Evolutionary conservation across 2,329 filamentous ascomycete species (phyloP).

Genomic region (Periglandula ipomoeae): DNA sequence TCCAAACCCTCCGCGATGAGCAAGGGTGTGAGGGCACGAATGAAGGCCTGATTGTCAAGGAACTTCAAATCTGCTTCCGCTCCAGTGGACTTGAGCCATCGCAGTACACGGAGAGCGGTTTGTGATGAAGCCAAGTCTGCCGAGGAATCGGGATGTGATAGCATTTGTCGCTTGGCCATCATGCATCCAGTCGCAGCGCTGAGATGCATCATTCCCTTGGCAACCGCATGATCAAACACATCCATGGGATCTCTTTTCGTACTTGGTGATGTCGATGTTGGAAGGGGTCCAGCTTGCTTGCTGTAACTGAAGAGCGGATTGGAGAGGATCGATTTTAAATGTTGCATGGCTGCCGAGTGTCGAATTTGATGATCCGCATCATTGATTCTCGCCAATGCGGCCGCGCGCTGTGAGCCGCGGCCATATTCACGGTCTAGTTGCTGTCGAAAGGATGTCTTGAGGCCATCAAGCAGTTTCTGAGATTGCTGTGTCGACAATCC

Average conservation of each 20-base stretch:
- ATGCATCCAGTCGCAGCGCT: constrained; percentile 46
- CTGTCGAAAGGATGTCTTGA: constrained; percentile 48
- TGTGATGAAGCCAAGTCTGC: constrained; percentile 30
- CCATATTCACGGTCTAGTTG: constrained; percentile 51
- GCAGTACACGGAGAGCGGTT: constrained; percentile 38
- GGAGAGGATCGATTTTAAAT: constrained; percentile 46
- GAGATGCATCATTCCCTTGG: constrained; percentile 46
- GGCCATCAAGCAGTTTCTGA: constrained; percentile 43
- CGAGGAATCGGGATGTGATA: constrained; percentile 17
- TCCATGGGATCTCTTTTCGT: constrained; percentile 38
- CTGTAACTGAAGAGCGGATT: constrained; percentile 44
- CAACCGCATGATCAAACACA: constrained; percentile 47
- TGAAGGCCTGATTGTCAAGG: constrained; percentile 27
- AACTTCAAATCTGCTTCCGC: constrained; percentile 37
- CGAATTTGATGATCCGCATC: constrained; percentile 19
- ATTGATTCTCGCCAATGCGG: constrained; percentile 11
- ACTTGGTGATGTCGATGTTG: constrained; percentile 3
- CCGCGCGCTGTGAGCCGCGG: constrained; percentile 22
- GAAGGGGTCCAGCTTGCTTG: constrained; percentile 15
- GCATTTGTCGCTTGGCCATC: constrained; percentile 34
- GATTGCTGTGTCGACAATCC: constrained; percentile 41
- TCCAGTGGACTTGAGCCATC: constrained; percentile 45
- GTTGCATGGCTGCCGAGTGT: constrained; percentile 31
- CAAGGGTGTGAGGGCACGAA: constrained; percentile 36
- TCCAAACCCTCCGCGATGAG: constrained; percentile 44